Percentiles rank a stretch among this genome's conserved stretches.
phyloP scores from a whole-genome alignment of 495 filamentous ascomycete species.

The Aspergillus heteromorphus region DNA sequence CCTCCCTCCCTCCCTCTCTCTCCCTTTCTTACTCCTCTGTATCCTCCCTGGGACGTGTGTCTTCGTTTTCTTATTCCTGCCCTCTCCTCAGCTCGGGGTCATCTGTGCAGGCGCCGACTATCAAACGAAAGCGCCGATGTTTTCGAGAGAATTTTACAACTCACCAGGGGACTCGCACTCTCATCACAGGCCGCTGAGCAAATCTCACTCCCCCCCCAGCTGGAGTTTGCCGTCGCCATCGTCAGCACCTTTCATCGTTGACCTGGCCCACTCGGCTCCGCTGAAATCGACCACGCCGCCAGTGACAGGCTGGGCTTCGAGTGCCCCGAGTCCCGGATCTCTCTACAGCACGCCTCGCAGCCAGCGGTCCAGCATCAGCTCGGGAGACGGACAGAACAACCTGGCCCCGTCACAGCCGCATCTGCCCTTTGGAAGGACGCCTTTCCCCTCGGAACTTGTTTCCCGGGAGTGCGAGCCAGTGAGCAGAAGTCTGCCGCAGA shows the following conservation, averaged over 20 bases:
- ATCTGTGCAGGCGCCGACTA: too few relatives aligned
- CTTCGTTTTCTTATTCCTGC: neutral
- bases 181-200: neutral
- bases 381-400: neutral
- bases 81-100: neutral
- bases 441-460: neutral
- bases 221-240: neutral
- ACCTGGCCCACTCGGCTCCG: neutral
- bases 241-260: neutral
- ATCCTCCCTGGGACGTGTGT: neutral
- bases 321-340: neutral
- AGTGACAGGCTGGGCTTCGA: neutral
- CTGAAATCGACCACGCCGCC: neutral
- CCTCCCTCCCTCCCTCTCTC: neutral
- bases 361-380: neutral
- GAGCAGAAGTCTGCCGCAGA: neutral
- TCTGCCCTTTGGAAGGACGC: neutral
- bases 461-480: neutral
- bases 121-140: neutral
- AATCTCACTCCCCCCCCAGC: neutral
- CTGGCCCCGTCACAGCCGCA: neutral
- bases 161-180: neutral
- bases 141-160: neutral
- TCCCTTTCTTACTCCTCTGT: neutral
- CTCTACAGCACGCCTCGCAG: neutral